Conservation (phyloP, 805 yeast species). For the Starmerella apicola region DNA sequence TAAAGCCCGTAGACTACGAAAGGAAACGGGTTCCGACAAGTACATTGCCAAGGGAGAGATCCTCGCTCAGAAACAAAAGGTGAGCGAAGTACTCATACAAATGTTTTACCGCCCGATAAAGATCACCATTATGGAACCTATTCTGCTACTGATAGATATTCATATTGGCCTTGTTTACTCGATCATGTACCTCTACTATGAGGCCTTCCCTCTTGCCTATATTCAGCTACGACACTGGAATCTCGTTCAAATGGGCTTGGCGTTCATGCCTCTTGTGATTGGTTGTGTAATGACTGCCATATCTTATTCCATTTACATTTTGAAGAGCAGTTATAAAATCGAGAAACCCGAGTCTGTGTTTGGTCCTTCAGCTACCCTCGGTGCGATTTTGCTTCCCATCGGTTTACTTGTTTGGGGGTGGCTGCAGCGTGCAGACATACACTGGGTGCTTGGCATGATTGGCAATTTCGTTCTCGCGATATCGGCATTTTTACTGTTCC, state of each 20-base stretch:
- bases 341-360: constrained; percentile 14
- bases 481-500: constrained; percentile 38
- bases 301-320: constrained; percentile 7
- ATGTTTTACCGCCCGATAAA: constrained; percentile 31
- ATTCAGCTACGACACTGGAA: constrained; percentile 36
- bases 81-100: constrained; percentile 7
- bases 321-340: neutral
- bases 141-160: constrained; percentile 39
- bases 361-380: constrained; percentile 29
- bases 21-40: constrained; percentile 26
- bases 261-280: constrained; percentile 37
- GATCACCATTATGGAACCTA: constrained; percentile 43
- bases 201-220: constrained; percentile 49
- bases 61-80: constrained; percentile 1
- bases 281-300: constrained; percentile 35
- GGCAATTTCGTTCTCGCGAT: constrained; percentile 33
- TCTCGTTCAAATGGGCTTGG: constrained; percentile 35
- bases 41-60: constrained; percentile 16
- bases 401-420: constrained; percentile 50
- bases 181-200: constrained; percentile 43
- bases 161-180: constrained; percentile 45
- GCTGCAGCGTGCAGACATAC: constrained; percentile 37
- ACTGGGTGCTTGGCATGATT: constrained; percentile 41
- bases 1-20: constrained; percentile 38
- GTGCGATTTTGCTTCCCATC: constrained; percentile 33